Evolutionary conservation across 495 filamentous ascomycete genomes (phyloP), one percentile per base, ranked within the genome.

Genomic region (Penicillium paradoxum): DNA sequence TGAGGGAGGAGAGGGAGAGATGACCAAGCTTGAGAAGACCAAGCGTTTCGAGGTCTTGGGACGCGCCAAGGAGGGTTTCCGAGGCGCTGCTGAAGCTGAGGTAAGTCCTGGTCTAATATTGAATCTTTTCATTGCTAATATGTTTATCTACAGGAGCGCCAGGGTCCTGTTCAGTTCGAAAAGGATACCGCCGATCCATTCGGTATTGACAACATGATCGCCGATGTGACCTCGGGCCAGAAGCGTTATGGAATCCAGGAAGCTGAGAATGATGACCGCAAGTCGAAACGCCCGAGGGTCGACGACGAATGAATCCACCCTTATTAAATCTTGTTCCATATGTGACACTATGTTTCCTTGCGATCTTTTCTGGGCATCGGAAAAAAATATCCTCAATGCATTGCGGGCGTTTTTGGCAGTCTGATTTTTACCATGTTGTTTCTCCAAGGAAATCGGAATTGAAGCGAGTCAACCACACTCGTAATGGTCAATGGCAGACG

Each of bases 101-200:
- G 83, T 86, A 55, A 78, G 85, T 70, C 56, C 17, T 43, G 0
- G 40, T 44, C 21, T 15, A n/a, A 42, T 33, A 29, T 45, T 18
- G 51, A 22, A 19, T 39, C 39, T n/a, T 18, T 45, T 37, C 36
- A 18, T 37, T 55, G 41, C 62, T 65, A 71, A 70, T 30, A 6
- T n/a, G n/a, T 51, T 19, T 32, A 45, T 45, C 27, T 38, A 32
- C 51, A 89, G 85, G 84, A 75, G 40, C 79, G 89, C 53, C 87
- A 90, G 38, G 93, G 93, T 18, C 93, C 95, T 2, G 93, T 99
- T n/a, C 89, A 95, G 65, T 99, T 99, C 65, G 93, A 97, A 73
- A 95, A 93, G 72, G 93, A 97, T 56, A 79, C 75, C 3, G 79
- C 79, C 15, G 91, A 97, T 73, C 89, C 90, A 6, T 97, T 97